A percentile compares a stretch with the other conserved stretches of the same genome.
Evolutionary conservation across 768 basidiomycete species (phyloP).

Genomic region (Suillus clintonianus): DNA sequence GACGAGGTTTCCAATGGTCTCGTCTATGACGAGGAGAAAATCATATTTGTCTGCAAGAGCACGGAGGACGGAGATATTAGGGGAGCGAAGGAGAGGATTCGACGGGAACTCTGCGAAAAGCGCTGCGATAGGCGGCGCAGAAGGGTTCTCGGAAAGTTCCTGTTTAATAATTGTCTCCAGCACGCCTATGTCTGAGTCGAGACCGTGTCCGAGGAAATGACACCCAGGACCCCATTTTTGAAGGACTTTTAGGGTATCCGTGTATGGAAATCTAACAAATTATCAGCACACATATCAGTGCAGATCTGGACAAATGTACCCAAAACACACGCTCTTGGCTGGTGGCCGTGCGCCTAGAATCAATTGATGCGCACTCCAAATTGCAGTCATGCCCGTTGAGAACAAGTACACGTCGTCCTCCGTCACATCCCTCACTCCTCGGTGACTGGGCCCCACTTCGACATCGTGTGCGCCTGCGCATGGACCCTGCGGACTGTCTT

Average conservation of each 20-base stretch:
- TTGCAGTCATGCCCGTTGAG: conserved; percentile 90
- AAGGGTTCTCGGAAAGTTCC: conserved; percentile 38
- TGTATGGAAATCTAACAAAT: conserved; percentile 81
- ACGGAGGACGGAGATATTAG: conserved; percentile 74
- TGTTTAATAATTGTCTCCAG: conserved; percentile 64
- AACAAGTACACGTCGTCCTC: conserved; percentile 91
- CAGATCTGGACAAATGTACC: conserved; percentile 52
- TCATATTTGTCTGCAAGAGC: conserved; percentile 83
- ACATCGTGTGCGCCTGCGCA: conserved; percentile 48
- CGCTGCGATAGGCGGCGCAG: conserved; percentile 66
- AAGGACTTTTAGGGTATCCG: conserved; percentile 90
- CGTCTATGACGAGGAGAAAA: conserved; percentile 89
- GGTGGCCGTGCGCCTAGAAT: conserved; percentile 48
- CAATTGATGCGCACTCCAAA: conserved; percentile 88
- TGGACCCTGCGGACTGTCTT: conserved; percentile 34
- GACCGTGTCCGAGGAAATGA: conserved; percentile 82
- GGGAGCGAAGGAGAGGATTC: conserved; percentile 88
- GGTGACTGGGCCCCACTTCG: conserved; percentile 59
- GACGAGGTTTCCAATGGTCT: conserved; percentile 92
- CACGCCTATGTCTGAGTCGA: conserved; percentile 72
- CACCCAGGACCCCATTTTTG: conserved; percentile 97
- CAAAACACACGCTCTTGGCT: conserved; percentile 91
- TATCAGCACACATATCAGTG: background rate
- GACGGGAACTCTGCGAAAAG: conserved; percentile 95
- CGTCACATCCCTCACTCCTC: conserved; percentile 67